A percentile compares a stretch with the other conserved stretches of the same genome.
These are phyloP conservation scores for Pseudoneurospora amorphoporcata DNA, from an alignment of 495 filamentous ascomycete genomes.

Conservation along the genomic window DNA sequence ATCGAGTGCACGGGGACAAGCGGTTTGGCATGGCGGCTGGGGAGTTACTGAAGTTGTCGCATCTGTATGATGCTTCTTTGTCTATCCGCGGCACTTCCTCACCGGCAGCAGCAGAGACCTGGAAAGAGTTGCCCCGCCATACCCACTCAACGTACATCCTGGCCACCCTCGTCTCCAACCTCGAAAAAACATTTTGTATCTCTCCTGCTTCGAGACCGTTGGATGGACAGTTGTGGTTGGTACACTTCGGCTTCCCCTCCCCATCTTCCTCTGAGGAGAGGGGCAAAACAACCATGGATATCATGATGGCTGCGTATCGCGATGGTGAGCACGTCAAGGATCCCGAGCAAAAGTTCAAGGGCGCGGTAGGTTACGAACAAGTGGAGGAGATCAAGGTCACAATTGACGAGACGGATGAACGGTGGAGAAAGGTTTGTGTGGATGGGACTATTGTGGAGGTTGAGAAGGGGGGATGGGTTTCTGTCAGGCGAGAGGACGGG, in stretches of 20 bases:
- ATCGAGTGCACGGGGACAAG: conserved; percentile 60
- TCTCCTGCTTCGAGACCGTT: conserved; percentile 57
- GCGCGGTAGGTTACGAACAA: conserved; percentile 53
- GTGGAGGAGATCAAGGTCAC: conserved; percentile 54
- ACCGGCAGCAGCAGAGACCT: not conserved
- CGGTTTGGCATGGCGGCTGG: conserved; percentile 77
- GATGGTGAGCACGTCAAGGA: conserved; percentile 53
- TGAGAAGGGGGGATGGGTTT: conserved; percentile 60
- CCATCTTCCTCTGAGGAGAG: conserved; percentile 22
- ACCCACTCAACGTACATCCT: conserved; percentile 51
- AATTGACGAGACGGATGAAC: conserved; percentile 50
- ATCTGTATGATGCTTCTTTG: conserved; percentile 58
- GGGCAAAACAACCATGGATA: conserved; percentile 54
- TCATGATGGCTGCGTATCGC: conserved; percentile 69
- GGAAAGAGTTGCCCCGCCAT: conserved; percentile 2
- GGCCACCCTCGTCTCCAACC: conserved; percentile 60
- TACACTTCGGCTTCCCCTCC: conserved; percentile 51
- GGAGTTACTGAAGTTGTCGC: conserved; percentile 54
- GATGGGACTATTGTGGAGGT: conserved; percentile 78
- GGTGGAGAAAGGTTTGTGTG: conserved; percentile 78
- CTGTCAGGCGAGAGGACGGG: conserved; percentile 32
- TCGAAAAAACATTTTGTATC: conserved; percentile 72
- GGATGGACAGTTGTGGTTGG: conserved; percentile 54
- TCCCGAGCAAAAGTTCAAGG: conserved; percentile 13
- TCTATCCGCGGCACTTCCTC: conserved; percentile 8